Conservation (phyloP, 345 rosid genomes). For the Mercurialis annua region DNA sequence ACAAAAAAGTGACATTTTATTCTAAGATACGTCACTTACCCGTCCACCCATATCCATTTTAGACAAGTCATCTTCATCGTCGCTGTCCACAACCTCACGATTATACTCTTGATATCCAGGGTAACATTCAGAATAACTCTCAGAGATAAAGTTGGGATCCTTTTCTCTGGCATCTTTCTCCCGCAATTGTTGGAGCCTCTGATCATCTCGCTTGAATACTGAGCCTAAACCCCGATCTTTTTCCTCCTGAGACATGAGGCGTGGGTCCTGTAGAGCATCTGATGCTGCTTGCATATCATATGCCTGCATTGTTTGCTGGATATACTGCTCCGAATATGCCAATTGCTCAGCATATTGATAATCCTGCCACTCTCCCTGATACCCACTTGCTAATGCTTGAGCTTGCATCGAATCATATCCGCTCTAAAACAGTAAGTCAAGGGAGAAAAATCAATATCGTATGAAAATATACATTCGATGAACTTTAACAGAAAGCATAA, state of each 20-base stretch:
- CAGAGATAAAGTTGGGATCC: conserved; percentile 91
- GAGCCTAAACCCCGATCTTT: conserved; percentile 98
- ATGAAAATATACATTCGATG: conserved; percentile 1
- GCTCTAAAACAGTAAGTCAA: conserved; percentile 50
- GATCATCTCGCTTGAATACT: conserved; percentile 95
- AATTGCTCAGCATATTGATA: conserved; percentile 87
- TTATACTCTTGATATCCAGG: conserved; percentile 98
- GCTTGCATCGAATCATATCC: conserved; percentile 74
- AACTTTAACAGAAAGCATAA: neutral
- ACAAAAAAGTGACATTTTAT: neutral
- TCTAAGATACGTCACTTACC: conserved; percentile 38
- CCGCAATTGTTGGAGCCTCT: conserved; percentile 87
- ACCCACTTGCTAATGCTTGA: conserved; percentile 64
- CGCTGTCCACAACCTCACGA: conserved; percentile 88
- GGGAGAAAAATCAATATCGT: neutral
- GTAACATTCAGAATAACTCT: conserved; percentile 97
- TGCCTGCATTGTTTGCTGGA: conserved; percentile 42
- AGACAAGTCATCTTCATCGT: conserved; percentile 87
- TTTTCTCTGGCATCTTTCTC: conserved; percentile 91
- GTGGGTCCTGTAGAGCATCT: conserved; percentile 60
- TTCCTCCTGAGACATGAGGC: conserved; percentile 93
- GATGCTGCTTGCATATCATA: conserved; percentile 56
- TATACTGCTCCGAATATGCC: conserved; percentile 78
- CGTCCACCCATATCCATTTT: conserved; percentile 99
- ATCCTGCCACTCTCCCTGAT: conserved; percentile 87